These are phyloP conservation scores for Leccinum rimulosum DNA, from an alignment of 768 basidiomycete genomes.

Conservation along the genomic window DNA sequence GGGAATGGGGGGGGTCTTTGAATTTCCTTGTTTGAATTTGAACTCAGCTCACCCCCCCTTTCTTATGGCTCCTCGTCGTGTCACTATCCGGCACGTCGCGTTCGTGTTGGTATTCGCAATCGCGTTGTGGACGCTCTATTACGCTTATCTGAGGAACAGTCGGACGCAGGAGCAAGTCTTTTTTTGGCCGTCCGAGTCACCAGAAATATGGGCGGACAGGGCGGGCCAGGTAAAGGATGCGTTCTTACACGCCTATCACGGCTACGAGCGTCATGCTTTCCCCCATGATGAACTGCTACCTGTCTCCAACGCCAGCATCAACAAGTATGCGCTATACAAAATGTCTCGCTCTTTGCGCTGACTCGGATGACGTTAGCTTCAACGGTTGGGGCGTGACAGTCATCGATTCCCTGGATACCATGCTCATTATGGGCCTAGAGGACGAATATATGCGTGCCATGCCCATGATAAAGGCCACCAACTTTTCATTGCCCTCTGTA, in stretches of 20 bases:
- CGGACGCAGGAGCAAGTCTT: conserved; percentile 12
- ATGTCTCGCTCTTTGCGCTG: neutral
- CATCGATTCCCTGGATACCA: conserved; percentile 83
- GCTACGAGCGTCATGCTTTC: conserved; percentile 59
- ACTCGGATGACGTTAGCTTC: conserved; percentile 45
- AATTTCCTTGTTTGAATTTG: conserved; percentile 15
- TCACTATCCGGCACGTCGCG: conserved; percentile 26
- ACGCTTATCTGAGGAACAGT: neutral
- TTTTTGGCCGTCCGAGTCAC: conserved; percentile 27
- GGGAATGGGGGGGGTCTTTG: neutral
- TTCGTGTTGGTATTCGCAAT: conserved; percentile 13
- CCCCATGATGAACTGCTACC: conserved; percentile 66
- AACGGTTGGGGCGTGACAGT: conserved; percentile 80
- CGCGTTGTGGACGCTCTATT: conserved; percentile 21
- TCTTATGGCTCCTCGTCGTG: conserved; percentile 11
- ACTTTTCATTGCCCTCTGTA: conserved; percentile 49
- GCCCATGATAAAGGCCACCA: conserved; percentile 45
- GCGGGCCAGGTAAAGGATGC: conserved; percentile 58
- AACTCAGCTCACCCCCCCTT: conserved; percentile 23
- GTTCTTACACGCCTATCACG: conserved; percentile 66
- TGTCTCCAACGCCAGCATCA: conserved; percentile 40
- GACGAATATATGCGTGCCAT: conserved; percentile 69
- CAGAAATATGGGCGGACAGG: conserved; percentile 47
- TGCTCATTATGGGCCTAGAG: conserved; percentile 75
- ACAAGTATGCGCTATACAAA: conserved; percentile 45